Evolutionary conservation across 2,329 filamentous ascomycete species (phyloP), one percentile per base, ranked within the genome.

Genomic region (Waltergamsia citrina): DNA sequence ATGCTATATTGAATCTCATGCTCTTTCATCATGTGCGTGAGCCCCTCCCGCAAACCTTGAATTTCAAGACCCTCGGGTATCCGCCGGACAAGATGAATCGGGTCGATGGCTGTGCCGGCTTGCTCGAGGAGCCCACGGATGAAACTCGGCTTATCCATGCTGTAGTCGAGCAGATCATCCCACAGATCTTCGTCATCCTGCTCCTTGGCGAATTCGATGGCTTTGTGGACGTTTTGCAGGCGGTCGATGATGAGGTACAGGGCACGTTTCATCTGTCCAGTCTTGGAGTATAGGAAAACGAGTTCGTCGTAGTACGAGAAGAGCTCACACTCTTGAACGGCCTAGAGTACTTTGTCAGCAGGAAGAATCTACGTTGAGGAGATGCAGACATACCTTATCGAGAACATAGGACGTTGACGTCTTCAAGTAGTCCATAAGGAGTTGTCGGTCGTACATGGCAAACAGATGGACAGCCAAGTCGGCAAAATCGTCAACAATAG

Each of bases 101-200:
- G 92, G 49, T 96, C 81, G 49, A 98, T 92, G 2, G 86, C 78
- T 1, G 88, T 96, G 23, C 92, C 92, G 2, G 94, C 90, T 60
- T 96, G 86, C 49, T 94, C 86, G 0, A 98, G 74, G 4, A 98
- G 65, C 0, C 85, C 88, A 10, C 85, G 81, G 44, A 98, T 96
- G 60, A 98, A 98, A 26, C 77, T 77, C 1, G 92, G 92, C 51
- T 95, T 94, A 60, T 95, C 87, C 92, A 98, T 96, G 40, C 84
- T 90, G 56, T 96, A 96, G 46, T 90, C 78, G 6, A 98, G 73
- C 7, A 98, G 69, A 49, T 96, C 88, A 43, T 94, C 84, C 92
- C 92, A 98, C 0, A 98, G 69, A 46, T 95, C 88, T 0, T 81
- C 78, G 47, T 95, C 88, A 42, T 92, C 80, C 51, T 96, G 87